phyloP scores from a whole-genome alignment of 108 stramenopile genomes.

The Licmophora abbreviata region DNA sequence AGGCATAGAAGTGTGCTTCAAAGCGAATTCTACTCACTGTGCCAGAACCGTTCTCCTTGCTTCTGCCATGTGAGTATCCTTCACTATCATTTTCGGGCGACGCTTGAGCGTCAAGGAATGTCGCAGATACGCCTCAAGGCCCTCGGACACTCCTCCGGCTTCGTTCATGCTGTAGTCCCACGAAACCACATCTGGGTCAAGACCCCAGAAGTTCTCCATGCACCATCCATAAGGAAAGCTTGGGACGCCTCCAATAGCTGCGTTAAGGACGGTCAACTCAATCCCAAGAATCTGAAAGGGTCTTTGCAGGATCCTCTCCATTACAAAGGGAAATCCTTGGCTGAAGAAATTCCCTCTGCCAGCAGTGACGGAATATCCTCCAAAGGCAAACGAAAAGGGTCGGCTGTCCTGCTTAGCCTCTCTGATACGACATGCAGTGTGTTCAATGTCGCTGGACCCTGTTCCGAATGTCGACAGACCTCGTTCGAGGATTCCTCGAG shows the following conservation, averaged over 20 bases:
- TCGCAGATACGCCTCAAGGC: constrained; percentile 70
- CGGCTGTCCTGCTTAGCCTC: not conserved
- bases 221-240: constrained; percentile 87
- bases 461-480: constrained; percentile 26
- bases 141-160: constrained; percentile 29
- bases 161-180: constrained; percentile 91
- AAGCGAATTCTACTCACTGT: constrained; percentile 39
- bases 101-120: constrained; percentile 34
- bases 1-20: no score
- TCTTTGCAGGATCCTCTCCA: constrained; percentile 40
- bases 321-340: constrained; percentile 71
- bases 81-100: constrained; percentile 61
- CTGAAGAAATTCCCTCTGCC: constrained; percentile 76
- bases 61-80: constrained; percentile 49
- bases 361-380: constrained; percentile 78
- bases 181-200: constrained; percentile 53
- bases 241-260: constrained; percentile 84
- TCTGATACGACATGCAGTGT: not conserved
- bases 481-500: constrained; percentile 32
- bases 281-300: constrained; percentile 34
- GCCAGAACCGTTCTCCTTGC: constrained; percentile 14
- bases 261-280: constrained; percentile 53
- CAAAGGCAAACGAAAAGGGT: constrained; percentile 49
- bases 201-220: constrained; percentile 63
- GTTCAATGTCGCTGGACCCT: not conserved